Evolutionary conservation across 352 stramenopile species (phyloP), one percentile per base, ranked within the genome.

Genomic region (Pythium pectinolyticum): DNA sequence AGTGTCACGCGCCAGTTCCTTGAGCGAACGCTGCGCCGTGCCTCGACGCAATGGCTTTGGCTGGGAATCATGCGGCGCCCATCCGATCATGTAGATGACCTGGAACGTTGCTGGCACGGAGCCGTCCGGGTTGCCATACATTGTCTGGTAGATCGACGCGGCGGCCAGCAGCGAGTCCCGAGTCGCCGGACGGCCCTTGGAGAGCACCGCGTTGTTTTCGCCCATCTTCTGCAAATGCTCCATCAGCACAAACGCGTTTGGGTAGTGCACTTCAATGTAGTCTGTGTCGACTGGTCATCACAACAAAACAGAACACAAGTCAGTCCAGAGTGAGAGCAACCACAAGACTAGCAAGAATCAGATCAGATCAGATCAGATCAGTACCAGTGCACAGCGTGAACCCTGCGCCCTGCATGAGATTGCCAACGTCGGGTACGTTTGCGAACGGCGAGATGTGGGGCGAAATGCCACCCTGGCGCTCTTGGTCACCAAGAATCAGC

Each of bases 1-100:
- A 63, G 43, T 56, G 67, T 11, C 65, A 41, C 24, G 70, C 0
- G 76, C 72, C 7, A 94, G 70, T 51, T 95, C 80, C 60, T 92
- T 90, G 51, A 95, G 72, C 17, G 86, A 95, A 34, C 77, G 72
- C 63, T 91, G 74, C 1, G 88, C 87, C 1, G 84, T 84, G 20
- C 90, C 92, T 9, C 90, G 83, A 50, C 78, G 78, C 67, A 95
- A 74, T 0, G 97, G 96, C 67, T 97, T 82, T 62, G 92, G 96
- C 75, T 99, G 97, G 31, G 89, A 98, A 24, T 89, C 81, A 75
- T 99, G 89, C 12, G 96, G 95, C 40, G 93, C 96, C 97, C 97
- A 99, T 43, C 97, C 97, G 74, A 99, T 99, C 61, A 98, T 96
- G 81, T 98, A 99, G 37, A 99, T 97, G 30, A 95, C 78, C 74